Evolutionary conservation across 805 yeast species (phyloP).

Genomic region (Pichia occidentalis): DNA sequence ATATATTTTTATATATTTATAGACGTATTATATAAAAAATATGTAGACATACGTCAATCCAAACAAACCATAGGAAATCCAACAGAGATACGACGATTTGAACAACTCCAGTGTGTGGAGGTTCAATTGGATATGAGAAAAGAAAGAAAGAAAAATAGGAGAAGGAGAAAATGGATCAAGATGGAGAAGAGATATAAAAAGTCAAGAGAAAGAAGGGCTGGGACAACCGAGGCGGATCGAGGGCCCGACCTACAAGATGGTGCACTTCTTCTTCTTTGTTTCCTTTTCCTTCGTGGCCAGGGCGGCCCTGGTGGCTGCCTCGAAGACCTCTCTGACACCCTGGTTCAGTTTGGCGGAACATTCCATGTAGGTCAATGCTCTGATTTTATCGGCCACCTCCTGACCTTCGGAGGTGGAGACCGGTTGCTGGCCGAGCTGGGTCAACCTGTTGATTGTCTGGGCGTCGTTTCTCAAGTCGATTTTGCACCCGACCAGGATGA

Average conservation of each 20-base stretch:
- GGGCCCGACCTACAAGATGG: constrained; percentile 64
- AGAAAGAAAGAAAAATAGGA: neutral
- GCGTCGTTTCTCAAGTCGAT: constrained; percentile 82
- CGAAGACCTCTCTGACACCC: constrained; percentile 90
- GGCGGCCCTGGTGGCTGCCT: constrained; percentile 88
- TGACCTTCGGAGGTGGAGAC: constrained; percentile 79
- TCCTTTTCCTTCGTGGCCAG: constrained; percentile 56
- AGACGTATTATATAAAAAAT: no score
- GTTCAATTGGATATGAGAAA: neutral
- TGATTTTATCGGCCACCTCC: constrained; percentile 81
- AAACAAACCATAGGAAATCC: no score
- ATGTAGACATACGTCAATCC: no score
- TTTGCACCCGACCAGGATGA: constrained; percentile 88
- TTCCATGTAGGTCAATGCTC: constrained; percentile 80
- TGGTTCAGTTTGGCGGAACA: constrained; percentile 89
- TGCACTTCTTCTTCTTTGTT: constrained; percentile 62
- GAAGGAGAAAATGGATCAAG: neutral
- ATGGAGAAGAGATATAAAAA: neutral
- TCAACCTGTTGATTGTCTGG: constrained; percentile 64
- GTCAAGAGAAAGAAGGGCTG: neutral
- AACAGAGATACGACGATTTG: neutral
- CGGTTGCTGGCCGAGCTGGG: constrained; percentile 72
- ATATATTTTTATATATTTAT: no score
- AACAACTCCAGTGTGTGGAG: neutral
- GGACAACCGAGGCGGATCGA: no score